phyloP scores from a whole-genome alignment of 768 basidiomycete genomes.

The Leccinellum albellum region DNA sequence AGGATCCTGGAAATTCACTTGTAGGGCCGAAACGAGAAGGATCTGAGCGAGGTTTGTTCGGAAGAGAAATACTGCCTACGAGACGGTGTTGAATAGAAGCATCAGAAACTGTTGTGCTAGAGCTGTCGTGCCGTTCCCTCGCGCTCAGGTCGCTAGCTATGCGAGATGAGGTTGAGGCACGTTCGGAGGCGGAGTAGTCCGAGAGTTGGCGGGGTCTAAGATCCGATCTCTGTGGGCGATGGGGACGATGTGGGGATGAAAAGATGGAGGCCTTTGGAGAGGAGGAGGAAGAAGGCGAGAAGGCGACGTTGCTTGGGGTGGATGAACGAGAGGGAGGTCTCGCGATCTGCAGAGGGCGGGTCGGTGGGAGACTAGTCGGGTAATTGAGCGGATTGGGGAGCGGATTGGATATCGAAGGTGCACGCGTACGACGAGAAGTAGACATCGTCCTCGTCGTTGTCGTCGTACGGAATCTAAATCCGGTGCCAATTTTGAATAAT shows the following conservation, averaged over 20 bases:
- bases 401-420: conserved; percentile 43
- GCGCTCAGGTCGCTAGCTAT: conserved; percentile 24
- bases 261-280: conserved; percentile 40
- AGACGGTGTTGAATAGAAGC: conserved; percentile 32
- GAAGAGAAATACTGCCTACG: conserved; percentile 23
- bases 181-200: conserved; percentile 52
- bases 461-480: conserved; percentile 4
- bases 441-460: conserved; percentile 27
- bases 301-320: conserved; percentile 45
- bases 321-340: conserved; percentile 52
- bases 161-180: conserved; percentile 43
- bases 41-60: conserved; percentile 17
- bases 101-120: conserved; percentile 48
- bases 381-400: conserved; percentile 31
- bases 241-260: conserved; percentile 48
- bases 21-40: conserved; percentile 9
- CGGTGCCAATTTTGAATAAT: neutral
- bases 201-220: conserved; percentile 51
- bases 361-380: conserved; percentile 36
- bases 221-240: conserved; percentile 67
- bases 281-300: conserved; percentile 30
- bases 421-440: conserved; percentile 40
- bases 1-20: conserved; percentile 15
- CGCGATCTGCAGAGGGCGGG: conserved; percentile 59
- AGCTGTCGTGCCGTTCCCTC: conserved; percentile 46